Evolutionary conservation across 164 flowering plant genomes (phyloP).

Genomic region (Vitis rotundifolia): DNA sequence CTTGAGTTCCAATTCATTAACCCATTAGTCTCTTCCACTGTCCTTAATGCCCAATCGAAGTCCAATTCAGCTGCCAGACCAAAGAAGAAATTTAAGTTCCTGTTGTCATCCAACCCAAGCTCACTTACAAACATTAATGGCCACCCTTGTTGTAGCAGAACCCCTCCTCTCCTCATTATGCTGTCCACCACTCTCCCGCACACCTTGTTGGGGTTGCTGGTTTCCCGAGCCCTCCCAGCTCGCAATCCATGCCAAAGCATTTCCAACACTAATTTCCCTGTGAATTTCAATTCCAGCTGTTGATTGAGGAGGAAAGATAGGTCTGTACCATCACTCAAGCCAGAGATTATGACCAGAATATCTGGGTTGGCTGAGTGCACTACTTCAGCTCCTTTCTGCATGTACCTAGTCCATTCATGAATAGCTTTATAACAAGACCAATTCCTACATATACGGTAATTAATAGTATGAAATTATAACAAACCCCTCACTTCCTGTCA

Average conservation of each 20-base stretch:
- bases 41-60: conserved; percentile 82
- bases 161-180: conserved; percentile 35
- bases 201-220: conserved; percentile 59
- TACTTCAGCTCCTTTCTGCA: conserved; percentile 87
- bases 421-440: no score
- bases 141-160: conserved; percentile 32
- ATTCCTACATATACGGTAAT: no score
- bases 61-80: conserved; percentile 77
- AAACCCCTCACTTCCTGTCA: background rate
- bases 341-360: conserved; percentile 73
- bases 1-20: conserved; percentile 45
- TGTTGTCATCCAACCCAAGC: conserved; percentile 76
- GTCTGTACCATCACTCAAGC: conserved; percentile 61
- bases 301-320: conserved; percentile 46
- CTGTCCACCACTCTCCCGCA: conserved; percentile 39
- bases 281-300: conserved; percentile 50
- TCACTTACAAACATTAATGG: conserved; percentile 76
- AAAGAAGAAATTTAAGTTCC: conserved; percentile 70
- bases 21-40: conserved; percentile 69
- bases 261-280: conserved; percentile 67
- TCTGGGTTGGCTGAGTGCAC: conserved; percentile 82
- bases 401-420: conserved; percentile 26
- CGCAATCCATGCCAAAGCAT: conserved; percentile 72
- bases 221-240: conserved; percentile 53
- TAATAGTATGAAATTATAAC: background rate